Evolutionary conservation across 2,329 filamentous ascomycete genomes (phyloP), one percentile per base, ranked within the genome.

Genomic region (Calonectria pseudoreteaudii): DNA sequence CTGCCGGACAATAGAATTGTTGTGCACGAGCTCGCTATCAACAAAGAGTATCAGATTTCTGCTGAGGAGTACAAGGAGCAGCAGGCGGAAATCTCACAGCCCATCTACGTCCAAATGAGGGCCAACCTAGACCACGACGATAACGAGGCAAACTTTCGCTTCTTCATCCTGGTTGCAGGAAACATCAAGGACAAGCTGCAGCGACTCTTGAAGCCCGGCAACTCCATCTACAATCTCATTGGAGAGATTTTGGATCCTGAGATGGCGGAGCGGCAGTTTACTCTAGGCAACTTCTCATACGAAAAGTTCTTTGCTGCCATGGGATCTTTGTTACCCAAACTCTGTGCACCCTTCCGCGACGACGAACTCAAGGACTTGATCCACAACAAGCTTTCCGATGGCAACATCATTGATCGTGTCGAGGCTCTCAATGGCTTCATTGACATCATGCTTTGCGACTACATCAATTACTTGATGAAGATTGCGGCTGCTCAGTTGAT

Each of bases 261-360:
- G 49, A 88, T 94, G 75, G 92, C 95, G 34, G 88, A 90, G 74
- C 90, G 89, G 50, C 93, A 96, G 77, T 94, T 94, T 79, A 86
- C 87, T 13, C 88, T 92, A 69, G 94, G 94, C 18, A 91, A 91
- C 65, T 96, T 96, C 82, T 96, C 94, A 0, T 96, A 96, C 77
- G 92, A 94, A 77, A 93, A 92, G 72, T 96, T 96, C 84, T 96
- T 96, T 81, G 86, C 88, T 2, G 94, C 94, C 75, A 94, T 96
- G 89, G 92, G 91, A 1, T 90, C 91, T 2, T 89, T 97, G 60
- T 87, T 97, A 64, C 94, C 94, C 8, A 94, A 94, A 81, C 90
- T 97, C 18, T 96, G 94, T 79, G 94, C 94, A 0, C 94, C 94
- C 0, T 92, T 94, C 81, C 89, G 94, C n/a, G 94, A 97, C 80